Evolutionary conservation across 371 early-diverging fungal species (phyloP), one percentile per base, ranked within the genome.

Genomic region (Funneliformis caledonium): DNA sequence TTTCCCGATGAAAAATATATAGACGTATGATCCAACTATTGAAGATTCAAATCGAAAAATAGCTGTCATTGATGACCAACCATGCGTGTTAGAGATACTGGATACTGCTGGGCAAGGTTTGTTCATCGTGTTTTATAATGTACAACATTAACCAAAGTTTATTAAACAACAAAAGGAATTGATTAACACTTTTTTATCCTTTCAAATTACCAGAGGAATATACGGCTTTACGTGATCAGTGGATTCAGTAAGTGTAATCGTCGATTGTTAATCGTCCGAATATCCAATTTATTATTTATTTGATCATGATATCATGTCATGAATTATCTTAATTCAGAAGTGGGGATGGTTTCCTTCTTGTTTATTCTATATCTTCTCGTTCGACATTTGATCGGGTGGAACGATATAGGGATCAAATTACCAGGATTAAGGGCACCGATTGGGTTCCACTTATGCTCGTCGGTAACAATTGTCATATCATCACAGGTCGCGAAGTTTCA

Each of bases 11-110:
- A 2, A n/a, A 70, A 45, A 70, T 33, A 16, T 67, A 62, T 86
- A 95, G 93, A 95, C 95, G 76, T 98, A 97, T 84, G 97, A 97
- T 89, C 98, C 98, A 47, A 98, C 98, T 37, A 98, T 97, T 82
- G 98, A 98, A 88, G 98, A 97, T 84, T 96, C 96, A 31, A 97
- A 97, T 84, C 90, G 95, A 69, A 96, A 96, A 85, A 97, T 97
- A 85, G 96, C 96, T n/a, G 96, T 96, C n/a, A 96, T 98, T 84
- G 97, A 98, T 87, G 96, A 96, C 74, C 93, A 94, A 81, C 91
- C 96, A 5, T 97, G 97, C 84, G 94, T 97, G 42, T 88, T 98
- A 56, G 98, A 98, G 85, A 95, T 98, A 45, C 88, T 98, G 22
- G 98, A 97, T 88, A 97, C 97, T 11, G 97, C 97, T 56, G 98